Base-by-base conservation (phyloP, 1,284 basidiomycete species). In the Ganoderma lingzhi region DNA sequence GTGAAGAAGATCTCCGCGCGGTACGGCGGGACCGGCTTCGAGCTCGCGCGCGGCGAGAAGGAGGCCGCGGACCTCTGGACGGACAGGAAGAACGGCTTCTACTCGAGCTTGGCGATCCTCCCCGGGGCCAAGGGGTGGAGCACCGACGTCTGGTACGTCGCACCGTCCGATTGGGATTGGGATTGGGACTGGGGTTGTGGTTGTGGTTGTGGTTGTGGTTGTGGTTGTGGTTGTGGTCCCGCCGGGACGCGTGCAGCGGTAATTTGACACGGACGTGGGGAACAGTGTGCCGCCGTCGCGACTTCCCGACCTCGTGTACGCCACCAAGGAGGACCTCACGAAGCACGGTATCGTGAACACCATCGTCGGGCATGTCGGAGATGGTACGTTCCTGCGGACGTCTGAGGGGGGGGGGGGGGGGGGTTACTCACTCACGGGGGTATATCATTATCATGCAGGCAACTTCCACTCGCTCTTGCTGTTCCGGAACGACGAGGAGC, bases 31-130 rank as follows among this genome's bases (percentile, higher is more conserved):
- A 86, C 84, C 1, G 88, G 89, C 8, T 94, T 95, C 72, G 85
- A 88, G 73, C 86, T 95, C 32, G 93, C 94, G 1, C 84, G 84
- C 60, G 85, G 83, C 66, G 87, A 92, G 23, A 81, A 87, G 62
- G 93, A 96, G 74, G 94, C 94, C 0, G 84, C 85, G 2, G 89
- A 91, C 63, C 81, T 98, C 10, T 98, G 96, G 96, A 82, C 86
- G 62, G 94, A 95, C 67, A 80, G 97, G 59, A 98, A 98, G 84
- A 93, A 93, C 63, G 94, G 93, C 9, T 84, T 92, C 51, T 95
- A 90, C 83, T 86, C 88, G 10, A 88, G 90, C 1, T 76, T 95
- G 75, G 90, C 91, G 64, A 79, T 93, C 45, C 80, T 88, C n/a
- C 88, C 90, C 8, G 90, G 89, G 6, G 81, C 84, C 1, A 87